Percentiles rank a stretch among this genome's conserved stretches.
Conservation (phyloP, 352 stramenopile genomes). For the Phytophthora macrochlamydospora region DNA sequence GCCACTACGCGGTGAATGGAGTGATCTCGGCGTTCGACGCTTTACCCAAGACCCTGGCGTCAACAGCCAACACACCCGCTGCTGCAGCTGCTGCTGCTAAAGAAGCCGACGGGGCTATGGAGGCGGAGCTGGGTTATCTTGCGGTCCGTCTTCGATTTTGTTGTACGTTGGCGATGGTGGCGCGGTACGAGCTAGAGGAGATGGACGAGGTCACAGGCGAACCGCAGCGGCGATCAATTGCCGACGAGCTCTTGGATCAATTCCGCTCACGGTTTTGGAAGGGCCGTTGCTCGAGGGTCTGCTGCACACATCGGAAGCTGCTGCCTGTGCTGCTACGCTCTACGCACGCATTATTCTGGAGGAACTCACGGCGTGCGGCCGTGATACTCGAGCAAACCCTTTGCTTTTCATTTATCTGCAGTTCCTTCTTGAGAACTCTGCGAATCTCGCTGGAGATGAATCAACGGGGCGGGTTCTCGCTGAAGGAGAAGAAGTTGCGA, state of each 20-base stretch:
- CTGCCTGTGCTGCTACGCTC: constrained; percentile 63
- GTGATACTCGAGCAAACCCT: constrained; percentile 73
- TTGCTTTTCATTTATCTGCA: constrained; percentile 79
- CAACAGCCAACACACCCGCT: constrained; percentile 20
- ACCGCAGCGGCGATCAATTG: constrained; percentile 63
- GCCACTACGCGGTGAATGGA: constrained; percentile 84
- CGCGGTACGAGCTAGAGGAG: constrained; percentile 67
- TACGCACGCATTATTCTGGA: constrained; percentile 84
- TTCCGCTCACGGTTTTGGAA: constrained; percentile 78
- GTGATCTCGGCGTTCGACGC: constrained; percentile 84
- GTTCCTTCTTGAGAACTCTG: constrained; percentile 66
- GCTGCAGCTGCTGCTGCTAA: constrained; percentile 18
- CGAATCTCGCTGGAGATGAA: background rate
- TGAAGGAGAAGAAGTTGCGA: constrained; percentile 4
- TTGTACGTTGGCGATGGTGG: constrained; percentile 84
- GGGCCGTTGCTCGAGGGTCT: constrained; percentile 69
- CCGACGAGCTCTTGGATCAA: constrained; percentile 71
- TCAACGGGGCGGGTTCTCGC: constrained; percentile 4
- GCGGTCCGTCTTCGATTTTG: constrained; percentile 82
- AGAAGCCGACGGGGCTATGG: constrained; percentile 42
- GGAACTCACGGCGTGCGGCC: constrained; percentile 74
- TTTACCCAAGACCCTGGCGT: constrained; percentile 70
- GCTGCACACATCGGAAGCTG: constrained; percentile 73
- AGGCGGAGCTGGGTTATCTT: constrained; percentile 59
- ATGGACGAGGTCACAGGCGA: constrained; percentile 46